Base-by-base conservation (phyloP, 768 basidiomycete species). In the Tylopilus balloui region DNA sequence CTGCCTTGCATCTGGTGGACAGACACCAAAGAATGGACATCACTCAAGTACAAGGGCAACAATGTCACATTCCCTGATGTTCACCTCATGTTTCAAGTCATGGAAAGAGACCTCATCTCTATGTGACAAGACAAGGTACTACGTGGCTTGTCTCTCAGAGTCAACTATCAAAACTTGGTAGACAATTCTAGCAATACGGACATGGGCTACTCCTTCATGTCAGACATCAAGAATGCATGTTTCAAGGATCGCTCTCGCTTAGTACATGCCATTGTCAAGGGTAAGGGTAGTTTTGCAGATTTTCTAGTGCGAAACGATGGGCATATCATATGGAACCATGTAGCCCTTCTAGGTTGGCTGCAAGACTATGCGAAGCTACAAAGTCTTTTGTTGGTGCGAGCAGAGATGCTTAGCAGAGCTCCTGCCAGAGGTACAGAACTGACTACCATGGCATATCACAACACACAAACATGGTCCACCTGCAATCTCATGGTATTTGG, bases 111-210 rank as follows among this genome's bases (percentile, higher is more conserved):
- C 1, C 42, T 54, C 0, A 2, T 52, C 1, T 1, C 6, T 0
- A 3, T 2, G 1, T 54, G 46, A 58, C 54, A 67, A 10, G 31
- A 57, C 1, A 46, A 56, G 3, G 42, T 70, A 0, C 6, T 66
- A 4, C 9, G 56, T 0, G 54, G 54, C 0, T 27, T 60, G 0
- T 13, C 29, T 1, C 12, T 69, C 0, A 23, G 43, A 0, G 47
- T 55, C 1, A 10, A 50, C 5, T 63, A 66, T 34, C 10, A 9
- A 1, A 14, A 41, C 5, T 1, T 67, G 0, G n/a, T 38, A 1
- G 69, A 70, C 6, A 51, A 66, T 27, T 55, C 61, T 0, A 37
- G 23, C 51, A 42, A 54, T 42, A 54, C 28, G 8, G 10, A 45
- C 0, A 3, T 40, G 0, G 38, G 42, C 0, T 54, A 54, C 17